A percentile compares a stretch with the other conserved stretches of the same genome.
Conservation (phyloP, 2,329 filamentous ascomycete species). For the Dactylellina leptospora region DNA sequence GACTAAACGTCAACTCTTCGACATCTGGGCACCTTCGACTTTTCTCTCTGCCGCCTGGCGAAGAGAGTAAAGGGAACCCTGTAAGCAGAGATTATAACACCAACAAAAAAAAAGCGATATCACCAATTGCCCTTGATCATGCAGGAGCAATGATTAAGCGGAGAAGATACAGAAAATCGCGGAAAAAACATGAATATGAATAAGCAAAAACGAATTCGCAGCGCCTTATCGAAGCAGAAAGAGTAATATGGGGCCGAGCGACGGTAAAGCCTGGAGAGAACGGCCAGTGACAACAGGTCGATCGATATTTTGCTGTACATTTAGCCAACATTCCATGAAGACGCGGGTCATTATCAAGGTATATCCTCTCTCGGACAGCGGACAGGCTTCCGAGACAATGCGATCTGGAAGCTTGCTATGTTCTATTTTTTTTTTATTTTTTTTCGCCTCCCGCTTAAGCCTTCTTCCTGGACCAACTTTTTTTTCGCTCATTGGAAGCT, state of each 20-base stretch:
- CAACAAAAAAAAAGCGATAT: constrained; percentile 12
- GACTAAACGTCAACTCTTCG: constrained; percentile 20
- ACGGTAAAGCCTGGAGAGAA: constrained; percentile 9
- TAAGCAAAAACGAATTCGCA: constrained; percentile 22
- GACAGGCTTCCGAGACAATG: constrained; percentile 53
- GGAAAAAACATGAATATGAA: constrained; percentile 8
- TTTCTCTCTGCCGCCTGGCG: constrained; percentile 15
- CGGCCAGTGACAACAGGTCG: background rate
- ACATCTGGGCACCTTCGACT: background rate
- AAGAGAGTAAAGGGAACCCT: constrained; percentile 34
- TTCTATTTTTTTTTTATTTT: too few relatives aligned
- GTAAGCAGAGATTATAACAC: constrained; percentile 12
- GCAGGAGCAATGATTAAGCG: constrained; percentile 19
- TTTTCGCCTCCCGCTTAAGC: constrained; percentile 33
- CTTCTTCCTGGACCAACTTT: background rate
- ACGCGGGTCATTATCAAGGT: constrained; percentile 52
- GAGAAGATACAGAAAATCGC: constrained; percentile 14
- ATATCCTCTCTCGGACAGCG: constrained; percentile 49
- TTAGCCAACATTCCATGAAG: constrained; percentile 53
- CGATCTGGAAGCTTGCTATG: constrained; percentile 38
- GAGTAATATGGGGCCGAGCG: background rate
- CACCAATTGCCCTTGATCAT: constrained; percentile 27
- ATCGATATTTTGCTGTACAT: constrained; percentile 22
- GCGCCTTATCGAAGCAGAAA: constrained; percentile 27
- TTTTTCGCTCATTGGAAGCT: constrained; percentile 26